Percentiles rank a stretch among this genome's conserved stretches.
Evolutionary conservation across 768 basidiomycete species (phyloP).

Genomic region (Boletus barrowsii): DNA sequence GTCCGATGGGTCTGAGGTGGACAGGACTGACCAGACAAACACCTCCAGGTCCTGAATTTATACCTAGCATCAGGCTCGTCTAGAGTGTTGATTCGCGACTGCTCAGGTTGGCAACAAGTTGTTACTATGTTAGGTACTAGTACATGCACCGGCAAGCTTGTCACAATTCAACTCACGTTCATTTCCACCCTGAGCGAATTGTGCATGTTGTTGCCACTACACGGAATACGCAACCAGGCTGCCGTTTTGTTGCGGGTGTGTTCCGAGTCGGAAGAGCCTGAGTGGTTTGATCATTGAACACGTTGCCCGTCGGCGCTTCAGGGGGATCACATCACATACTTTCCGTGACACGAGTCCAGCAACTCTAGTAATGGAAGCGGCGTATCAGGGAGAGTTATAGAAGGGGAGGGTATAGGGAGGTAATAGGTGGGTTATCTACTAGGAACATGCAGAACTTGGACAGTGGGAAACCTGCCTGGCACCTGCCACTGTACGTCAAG

Average conservation of each 20-base stretch:
- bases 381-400: no score
- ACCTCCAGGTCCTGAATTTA: slow-evolving; percentile 9
- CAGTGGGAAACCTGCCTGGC: background rate
- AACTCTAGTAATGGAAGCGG: background rate
- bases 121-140: no score
- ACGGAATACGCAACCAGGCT: background rate
- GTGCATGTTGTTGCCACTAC: background rate
- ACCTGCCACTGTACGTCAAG: background rate
- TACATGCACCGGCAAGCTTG: background rate
- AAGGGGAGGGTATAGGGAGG: background rate
- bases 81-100: background rate
- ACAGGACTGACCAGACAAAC: background rate
- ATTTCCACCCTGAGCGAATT: slow-evolving; percentile 1
- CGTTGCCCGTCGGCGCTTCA: slow-evolving; percentile 1
- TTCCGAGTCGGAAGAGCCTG: background rate
- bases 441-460: background rate
- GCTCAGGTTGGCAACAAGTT: background rate
- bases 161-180: background rate
- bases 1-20: background rate
- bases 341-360: background rate
- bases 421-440: background rate
- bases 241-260: background rate
- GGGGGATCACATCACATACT: background rate
- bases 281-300: slow-evolving; percentile 5
- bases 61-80: slow-evolving; percentile 6